Percentiles rank a stretch among this genome's conserved stretches.
Evolutionary conservation across 306 rosid species (phyloP).

Genomic region (Cicer bijugum): DNA sequence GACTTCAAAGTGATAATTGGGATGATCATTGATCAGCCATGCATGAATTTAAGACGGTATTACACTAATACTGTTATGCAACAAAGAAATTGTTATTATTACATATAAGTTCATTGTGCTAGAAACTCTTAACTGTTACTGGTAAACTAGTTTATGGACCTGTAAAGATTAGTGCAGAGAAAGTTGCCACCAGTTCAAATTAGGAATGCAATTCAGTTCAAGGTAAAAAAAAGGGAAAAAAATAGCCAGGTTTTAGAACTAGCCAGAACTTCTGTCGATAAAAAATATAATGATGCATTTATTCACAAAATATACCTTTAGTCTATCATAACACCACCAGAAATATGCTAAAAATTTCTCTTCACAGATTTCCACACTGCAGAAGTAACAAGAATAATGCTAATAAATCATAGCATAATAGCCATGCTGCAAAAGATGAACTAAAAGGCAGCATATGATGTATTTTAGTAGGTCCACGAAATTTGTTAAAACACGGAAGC

Average conservation of each 20-base stretch:
- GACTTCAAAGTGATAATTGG: conserved; percentile 30
- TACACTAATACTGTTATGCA: background rate
- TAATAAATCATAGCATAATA: conserved; percentile 44
- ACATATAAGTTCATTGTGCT: conserved; percentile 39
- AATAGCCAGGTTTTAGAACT: conserved; percentile 9
- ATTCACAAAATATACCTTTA: conserved; percentile 58
- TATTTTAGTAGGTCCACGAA: conserved; percentile 25
- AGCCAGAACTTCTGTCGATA: conserved; percentile 1
- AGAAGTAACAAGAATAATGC: conserved; percentile 45
- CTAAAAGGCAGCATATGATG: conserved; percentile 17
- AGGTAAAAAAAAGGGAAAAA: conserved; percentile 22
- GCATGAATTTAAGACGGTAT: conserved; percentile 16
- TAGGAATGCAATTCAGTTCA: background rate
- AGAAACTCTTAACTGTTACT: conserved; percentile 35
- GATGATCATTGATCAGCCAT: conserved; percentile 12
- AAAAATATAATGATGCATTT: conserved; percentile 23
- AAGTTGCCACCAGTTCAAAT: conserved; percentile 24
- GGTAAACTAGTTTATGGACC: conserved; percentile 17
- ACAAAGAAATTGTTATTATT: conserved; percentile 17
- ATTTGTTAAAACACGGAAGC: conserved; percentile 25
- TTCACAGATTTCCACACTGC: conserved; percentile 75
- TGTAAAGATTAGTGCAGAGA: conserved; percentile 10
- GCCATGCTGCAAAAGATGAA: conserved; percentile 38
- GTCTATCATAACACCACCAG: conserved; percentile 93
- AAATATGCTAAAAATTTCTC: conserved; percentile 85